Base-by-base conservation (phyloP, 768 basidiomycete genomes). In the Amanita molliuscula region DNA sequence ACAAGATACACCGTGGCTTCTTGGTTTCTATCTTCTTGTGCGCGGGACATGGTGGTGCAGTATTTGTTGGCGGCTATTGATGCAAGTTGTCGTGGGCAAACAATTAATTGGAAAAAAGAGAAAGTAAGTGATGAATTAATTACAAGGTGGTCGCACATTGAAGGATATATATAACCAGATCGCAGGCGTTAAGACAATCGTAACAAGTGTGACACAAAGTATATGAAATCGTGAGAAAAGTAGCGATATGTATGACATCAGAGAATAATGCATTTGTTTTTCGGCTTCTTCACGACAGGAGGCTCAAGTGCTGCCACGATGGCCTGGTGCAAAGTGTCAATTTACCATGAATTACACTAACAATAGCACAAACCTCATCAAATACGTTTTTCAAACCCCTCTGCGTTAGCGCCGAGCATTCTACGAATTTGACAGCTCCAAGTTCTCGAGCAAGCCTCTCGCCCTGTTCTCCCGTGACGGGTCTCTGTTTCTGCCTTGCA, bases 301-400 rank as follows among this genome's bases (percentile, higher is more conserved):
- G 96, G 96, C 65, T 99, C 95, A 55, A 98, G 82, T 9, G 95
- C 96, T 60, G 95, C 95, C 53, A 98, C 96, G 61, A 99, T 98
- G 48, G 96, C 96, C 93, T 93, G 64, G 35, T 53, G 21, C 31
- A 40, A 33, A 23, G 9, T 15, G 16, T 38, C 47, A 53, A 58
- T 51, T 43, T 37, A 31, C 18, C 44, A 28, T 41, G 18, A 45
- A 51, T 40, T 21, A 51, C 13, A 49, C 42, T 3, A 18, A 18
- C 50, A 46, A 49, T 25, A 48, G 36, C n/a, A 73, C 85, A 64
- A 66, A 90, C 93, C 86, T 99, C 96, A 66, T 99, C 96, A 65
- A 99, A 99, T 54, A 99, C 96, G 67, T 98, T 98, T 87, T 99
- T 99, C 68, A 99, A 69, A 25, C 96, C 96, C 77, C 93, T 92